A percentile compares a stretch with the other conserved stretches of the same genome.
These are phyloP conservation scores for Microbotryum lychnidis-dioicae DNA, from an alignment of 1,284 basidiomycete genomes.

Conservation along the genomic window DNA sequence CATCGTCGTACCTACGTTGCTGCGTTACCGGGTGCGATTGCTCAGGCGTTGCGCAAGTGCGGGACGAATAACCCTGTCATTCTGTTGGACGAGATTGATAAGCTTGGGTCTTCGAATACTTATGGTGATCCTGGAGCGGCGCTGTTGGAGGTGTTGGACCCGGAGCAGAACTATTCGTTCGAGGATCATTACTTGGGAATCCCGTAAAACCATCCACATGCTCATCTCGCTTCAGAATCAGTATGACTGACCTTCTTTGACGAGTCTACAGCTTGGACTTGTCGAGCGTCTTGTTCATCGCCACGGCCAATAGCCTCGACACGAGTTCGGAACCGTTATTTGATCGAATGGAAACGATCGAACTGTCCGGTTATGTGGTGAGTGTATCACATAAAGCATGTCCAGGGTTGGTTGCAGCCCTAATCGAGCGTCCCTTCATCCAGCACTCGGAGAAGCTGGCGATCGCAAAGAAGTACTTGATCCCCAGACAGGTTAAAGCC, in stretches of 20 bases:
- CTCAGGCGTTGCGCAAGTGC: slow-evolving; percentile 38
- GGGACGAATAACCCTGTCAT: slow-evolving; percentile 44
- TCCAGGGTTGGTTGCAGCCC: slow-evolving; percentile 47
- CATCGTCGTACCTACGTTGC: slow-evolving; percentile 38
- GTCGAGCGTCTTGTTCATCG: slow-evolving; percentile 42
- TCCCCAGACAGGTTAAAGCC: slow-evolving; percentile 70
- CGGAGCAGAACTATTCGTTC: slow-evolving; percentile 43
- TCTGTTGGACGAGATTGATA: slow-evolving; percentile 45
- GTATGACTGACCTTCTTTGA: background rate
- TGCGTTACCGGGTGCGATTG: slow-evolving; percentile 57
- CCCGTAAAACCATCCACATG: slow-evolving; percentile 35
- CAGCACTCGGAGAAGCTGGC: slow-evolving; percentile 44
- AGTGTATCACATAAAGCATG: background rate
- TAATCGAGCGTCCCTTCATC: slow-evolving; percentile 64
- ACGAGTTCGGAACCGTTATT: slow-evolving; percentile 43
- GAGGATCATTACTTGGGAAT: slow-evolving; percentile 42
- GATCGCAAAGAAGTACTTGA: slow-evolving; percentile 50
- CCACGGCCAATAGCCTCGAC: slow-evolving; percentile 44
- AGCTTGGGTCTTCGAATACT: slow-evolving; percentile 40
- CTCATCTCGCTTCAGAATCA: slow-evolving; percentile 22
- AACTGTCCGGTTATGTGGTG: slow-evolving; percentile 42
- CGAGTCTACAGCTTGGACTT: slow-evolving; percentile 24
- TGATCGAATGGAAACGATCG: slow-evolving; percentile 43
- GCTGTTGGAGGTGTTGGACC: slow-evolving; percentile 44
- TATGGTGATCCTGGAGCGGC: slow-evolving; percentile 44